Evolutionary conservation across 768 basidiomycete species (phyloP), one percentile per base, ranked within the genome.

Genomic region (Termitomyces sp.): DNA sequence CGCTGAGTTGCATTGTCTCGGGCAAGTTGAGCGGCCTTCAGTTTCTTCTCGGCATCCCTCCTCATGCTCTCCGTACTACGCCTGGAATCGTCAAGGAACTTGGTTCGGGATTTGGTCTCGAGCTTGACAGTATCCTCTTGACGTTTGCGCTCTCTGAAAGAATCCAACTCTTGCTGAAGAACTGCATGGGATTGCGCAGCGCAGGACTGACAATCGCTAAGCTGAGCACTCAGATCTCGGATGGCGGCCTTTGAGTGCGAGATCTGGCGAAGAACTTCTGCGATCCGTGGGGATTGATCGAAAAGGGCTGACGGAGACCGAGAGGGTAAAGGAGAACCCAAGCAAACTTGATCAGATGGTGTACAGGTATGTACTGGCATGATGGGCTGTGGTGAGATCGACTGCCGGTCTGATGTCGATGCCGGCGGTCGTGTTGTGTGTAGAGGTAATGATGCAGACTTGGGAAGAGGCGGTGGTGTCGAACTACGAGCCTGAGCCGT

Each of bases 11-110:
- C 80, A 53, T 77, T 84, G 63, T 90, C 85, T 34, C 87, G 81
- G 57, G 79, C 73, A 42, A 65, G 76, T 66, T 85, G 83, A 15
- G 82, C 83, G n/a, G 78, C 75, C 63, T 85, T 88, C 56, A 95
- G 77, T 61, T 85, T 85, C 75, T 90, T 93, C 71, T 98, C 96
- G 4, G 88, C 92, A 45, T 98, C 95, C 44, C 84, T 80, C 66
- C 84, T 88, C 50, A 76, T 70, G 49, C 81, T 76, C 70, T 99
- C 97, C 11, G 93, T 92, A 28, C 75, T 75, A 32, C 96, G 85
- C 70, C 87, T 90, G 52, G 83, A 74, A 67, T 99, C 96, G 61
- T 99, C 96, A 2, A 98, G 74, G 2, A 76, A 68, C 71, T 95
- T 96, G 46, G 89, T 90, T 47, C 87, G 85, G n/a, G 79, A 69